These are phyloP conservation scores for Coriolopsis trogii DNA, from an alignment of 1,284 basidiomycete genomes.

Conservation along the genomic window DNA sequence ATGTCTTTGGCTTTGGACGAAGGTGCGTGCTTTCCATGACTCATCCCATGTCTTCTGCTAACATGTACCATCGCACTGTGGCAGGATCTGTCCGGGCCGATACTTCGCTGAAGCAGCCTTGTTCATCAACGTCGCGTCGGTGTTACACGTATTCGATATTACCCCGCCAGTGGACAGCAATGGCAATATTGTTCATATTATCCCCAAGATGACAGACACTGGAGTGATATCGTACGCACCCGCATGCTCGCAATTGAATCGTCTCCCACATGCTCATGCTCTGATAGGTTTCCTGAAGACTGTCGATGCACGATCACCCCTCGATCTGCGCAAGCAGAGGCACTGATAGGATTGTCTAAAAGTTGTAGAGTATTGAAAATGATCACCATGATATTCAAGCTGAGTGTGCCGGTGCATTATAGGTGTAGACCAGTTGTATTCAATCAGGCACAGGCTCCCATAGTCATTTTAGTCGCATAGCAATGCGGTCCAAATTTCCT, in stretches of 20 bases:
- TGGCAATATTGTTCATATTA: neutral
- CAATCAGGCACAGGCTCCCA: too few species aligned
- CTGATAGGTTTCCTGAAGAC: neutral
- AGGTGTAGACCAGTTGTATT: too few species aligned
- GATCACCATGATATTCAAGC: too few species aligned
- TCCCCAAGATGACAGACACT: neutral
- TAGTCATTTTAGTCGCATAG: too few species aligned
- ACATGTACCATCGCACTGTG: neutral
- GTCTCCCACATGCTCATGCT: neutral
- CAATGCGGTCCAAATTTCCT: too few species aligned
- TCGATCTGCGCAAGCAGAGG: constrained; percentile 1
- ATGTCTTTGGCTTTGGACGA: constrained; percentile 26
- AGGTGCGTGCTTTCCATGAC: constrained; percentile 4
- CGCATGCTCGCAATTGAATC: neutral
- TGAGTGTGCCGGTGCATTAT: too few species aligned
- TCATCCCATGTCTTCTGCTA: neutral
- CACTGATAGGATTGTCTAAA: too few species aligned
- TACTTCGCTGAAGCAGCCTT: constrained; percentile 7
- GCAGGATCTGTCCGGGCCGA: constrained; percentile 18
- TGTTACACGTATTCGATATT: constrained; percentile 6
- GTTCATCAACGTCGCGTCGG: constrained; percentile 11
- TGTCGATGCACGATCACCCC: constrained; percentile 9
- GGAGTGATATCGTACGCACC: constrained; percentile 2
- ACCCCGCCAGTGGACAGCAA: constrained; percentile 1
- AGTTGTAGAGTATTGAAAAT: too few species aligned